Base-by-base conservation (phyloP, 805 yeast species). In the Metschnikowia baotianmanensis region DNA sequence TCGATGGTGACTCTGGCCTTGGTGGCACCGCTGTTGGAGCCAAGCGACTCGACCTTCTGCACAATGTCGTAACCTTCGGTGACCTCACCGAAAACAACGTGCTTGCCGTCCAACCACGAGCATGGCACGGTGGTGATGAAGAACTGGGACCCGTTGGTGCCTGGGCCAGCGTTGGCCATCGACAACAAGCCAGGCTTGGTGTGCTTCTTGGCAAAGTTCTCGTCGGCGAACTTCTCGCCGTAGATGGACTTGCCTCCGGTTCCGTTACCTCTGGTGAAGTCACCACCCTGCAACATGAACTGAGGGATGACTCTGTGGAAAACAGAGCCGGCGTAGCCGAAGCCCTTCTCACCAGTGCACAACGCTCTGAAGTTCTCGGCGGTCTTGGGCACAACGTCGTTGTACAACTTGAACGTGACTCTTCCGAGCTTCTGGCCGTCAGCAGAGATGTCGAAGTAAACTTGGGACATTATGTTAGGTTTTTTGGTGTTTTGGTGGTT, bases 111-210 rank as follows among this genome's bases (percentile, higher is more conserved):
- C 67, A 90, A 78, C 95, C 95, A 86, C 48, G 91, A 82, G 63
- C 83, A 74, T 52, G 83, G 74, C 42, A 86, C 90, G 46, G 96
- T 88, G 71, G 96, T 88, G 74, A 88, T 83, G 79, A 91, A 90
- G 73, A 90, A 90, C 74, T 90, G 98, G 42, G 96, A 89, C 46
- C 97, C 97, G 75, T 91, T 91, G 76, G 97, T 87, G 83, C 89
- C 86, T 69, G 95, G 96, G 59, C 97, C 97, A 53, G 97, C 95
- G 67, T 91, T 91, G 67, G 97, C 97, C 97, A 91, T 91, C 53
- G 96, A 87, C 70, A 69, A 85, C 72, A 78, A 89, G 62, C 95
- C 95, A 77, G 76, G 95, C 82, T 69, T 80, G 76, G 72, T 72
- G 74, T 91, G 97, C 63, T 68, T 82, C 71, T 72, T 71, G 63